Evolutionary conservation across 2,329 filamentous ascomycete genomes (phyloP).

Genomic region (Teratosphaeria pseudoeucalypti): DNA sequence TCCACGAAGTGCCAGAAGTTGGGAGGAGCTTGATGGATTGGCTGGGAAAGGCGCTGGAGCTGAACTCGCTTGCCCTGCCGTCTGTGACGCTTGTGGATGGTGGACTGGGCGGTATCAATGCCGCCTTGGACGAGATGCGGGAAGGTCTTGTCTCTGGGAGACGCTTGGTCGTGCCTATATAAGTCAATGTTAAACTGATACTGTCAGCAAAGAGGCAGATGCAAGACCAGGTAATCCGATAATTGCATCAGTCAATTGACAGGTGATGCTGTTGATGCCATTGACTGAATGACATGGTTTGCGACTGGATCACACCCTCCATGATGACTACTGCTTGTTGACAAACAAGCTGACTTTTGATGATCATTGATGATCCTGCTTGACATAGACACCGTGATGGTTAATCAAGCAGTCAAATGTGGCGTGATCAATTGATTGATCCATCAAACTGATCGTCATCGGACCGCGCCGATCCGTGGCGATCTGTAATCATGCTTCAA

Average conservation of each 20-base stretch:
- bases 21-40: conserved; percentile 24
- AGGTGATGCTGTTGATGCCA: too few relatives aligned
- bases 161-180: not conserved
- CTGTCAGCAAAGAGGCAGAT: not conserved
- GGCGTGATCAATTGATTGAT: too few relatives aligned
- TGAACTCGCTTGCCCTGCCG: not conserved
- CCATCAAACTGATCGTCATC: not conserved
- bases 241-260: not conserved
- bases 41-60: not conserved
- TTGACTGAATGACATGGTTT: too few relatives aligned
- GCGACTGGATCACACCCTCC: too few relatives aligned
- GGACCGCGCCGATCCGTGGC: not conserved
- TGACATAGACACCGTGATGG: too few relatives aligned
- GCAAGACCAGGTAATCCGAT: not conserved
- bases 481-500: not conserved
- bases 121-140: not conserved
- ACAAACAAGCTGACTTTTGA: too few relatives aligned
- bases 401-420: too few relatives aligned
- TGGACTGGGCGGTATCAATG: not conserved
- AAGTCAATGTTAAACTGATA: not conserved
- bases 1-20: conserved; percentile 36
- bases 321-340: too few relatives aligned
- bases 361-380: too few relatives aligned
- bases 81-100: not conserved
- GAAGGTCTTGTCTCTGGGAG: not conserved